Evolutionary conservation across 208 protist species (phyloP), one percentile per base, ranked within the genome.

Genomic region (Crithidia thermophila): DNA sequence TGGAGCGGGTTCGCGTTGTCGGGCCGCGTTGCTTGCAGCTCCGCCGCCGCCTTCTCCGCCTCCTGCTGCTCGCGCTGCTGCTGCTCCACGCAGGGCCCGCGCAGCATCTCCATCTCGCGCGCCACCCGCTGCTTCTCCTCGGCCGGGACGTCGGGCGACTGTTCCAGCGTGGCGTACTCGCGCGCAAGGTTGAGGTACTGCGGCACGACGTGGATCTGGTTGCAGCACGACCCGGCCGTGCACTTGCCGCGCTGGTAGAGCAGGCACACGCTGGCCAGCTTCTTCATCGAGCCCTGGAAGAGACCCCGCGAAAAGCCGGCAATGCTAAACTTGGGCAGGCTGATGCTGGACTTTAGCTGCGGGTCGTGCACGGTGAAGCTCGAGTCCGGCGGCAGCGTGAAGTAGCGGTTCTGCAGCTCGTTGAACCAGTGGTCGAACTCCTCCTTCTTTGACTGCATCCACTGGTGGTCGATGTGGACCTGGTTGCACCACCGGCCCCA

Each of bases 401-500:
- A 70, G 67, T 87, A 94, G 37, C 79, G 47, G 37, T 46, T 67
- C 77, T 91, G 83, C 13, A 91, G 73, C 50, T 67, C 75, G 31
- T 78, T 85, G 55, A 85, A 91, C 88, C 88, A 94, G 36, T 74
- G 57, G 30, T 88, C 81, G 53, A 94, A 94, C 56, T 86, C 79
- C 27, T 69, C 69, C 77, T 85, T 87, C 50, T 87, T 85, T n/a
- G 62, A 60, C 33, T 81, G 74, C 82, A 94, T 91, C 88, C 88
- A 94, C 16, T 45, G 36, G 39, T 72, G 57, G 47, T 90, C 73
- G 67, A 94, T 89, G 67, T 94, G 88, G 21, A 90, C 85, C 71
- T 94, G 88, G 70, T 94, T 94, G 63, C 88, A 94, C 88, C 88
- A 94, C n/a, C 84, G 77, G 20, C 79, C 84, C 85, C 88, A 94